phyloP scores from a whole-genome alignment of 768 basidiomycete species.

The Hydnum rufescens region DNA sequence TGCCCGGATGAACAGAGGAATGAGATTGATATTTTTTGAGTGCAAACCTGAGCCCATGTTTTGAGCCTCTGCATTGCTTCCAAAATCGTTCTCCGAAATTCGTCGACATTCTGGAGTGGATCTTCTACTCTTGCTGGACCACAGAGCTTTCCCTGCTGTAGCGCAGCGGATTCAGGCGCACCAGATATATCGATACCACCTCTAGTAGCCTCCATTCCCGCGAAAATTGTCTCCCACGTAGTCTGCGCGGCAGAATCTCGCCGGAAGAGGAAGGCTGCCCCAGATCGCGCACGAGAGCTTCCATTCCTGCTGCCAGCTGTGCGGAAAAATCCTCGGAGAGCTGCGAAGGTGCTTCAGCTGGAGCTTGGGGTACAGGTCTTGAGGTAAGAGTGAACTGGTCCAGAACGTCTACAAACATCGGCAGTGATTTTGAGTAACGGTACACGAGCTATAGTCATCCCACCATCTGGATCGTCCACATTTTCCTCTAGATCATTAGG shows the following conservation, averaged over 20 bases:
- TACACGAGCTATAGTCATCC: slow-evolving; percentile 8
- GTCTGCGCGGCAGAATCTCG: slow-evolving; percentile 17
- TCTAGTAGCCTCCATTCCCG: slow-evolving; percentile 32
- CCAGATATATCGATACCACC: slow-evolving; percentile 1
- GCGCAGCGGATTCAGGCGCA: slow-evolving; percentile 6
- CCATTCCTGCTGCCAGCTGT: slow-evolving; percentile 28
- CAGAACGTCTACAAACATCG: slow-evolving; percentile 24
- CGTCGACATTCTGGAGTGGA: slow-evolving; percentile 14
- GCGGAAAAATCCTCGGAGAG: slow-evolving; percentile 19
- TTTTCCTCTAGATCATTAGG: slow-evolving; percentile 37
- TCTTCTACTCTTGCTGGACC: background rate
- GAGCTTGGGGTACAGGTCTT: slow-evolving; percentile 11
- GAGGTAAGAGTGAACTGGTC: slow-evolving; percentile 23
- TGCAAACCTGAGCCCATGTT: slow-evolving; percentile 35
- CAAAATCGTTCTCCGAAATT: slow-evolving; percentile 51
- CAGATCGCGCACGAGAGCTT: slow-evolving; percentile 24
- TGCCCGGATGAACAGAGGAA: background rate
- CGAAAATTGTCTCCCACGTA: slow-evolving; percentile 56
- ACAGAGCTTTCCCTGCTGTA: background rate
- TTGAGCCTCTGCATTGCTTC: slow-evolving; percentile 57
- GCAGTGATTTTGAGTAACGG: slow-evolving; percentile 8
- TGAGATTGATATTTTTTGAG: background rate
- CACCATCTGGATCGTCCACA: slow-evolving; percentile 49
- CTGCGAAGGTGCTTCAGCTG: slow-evolving; percentile 9
- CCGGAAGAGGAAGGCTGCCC: slow-evolving; percentile 10